Conservation (phyloP, 106 monocot species). For the Triglochin maritima region DNA sequence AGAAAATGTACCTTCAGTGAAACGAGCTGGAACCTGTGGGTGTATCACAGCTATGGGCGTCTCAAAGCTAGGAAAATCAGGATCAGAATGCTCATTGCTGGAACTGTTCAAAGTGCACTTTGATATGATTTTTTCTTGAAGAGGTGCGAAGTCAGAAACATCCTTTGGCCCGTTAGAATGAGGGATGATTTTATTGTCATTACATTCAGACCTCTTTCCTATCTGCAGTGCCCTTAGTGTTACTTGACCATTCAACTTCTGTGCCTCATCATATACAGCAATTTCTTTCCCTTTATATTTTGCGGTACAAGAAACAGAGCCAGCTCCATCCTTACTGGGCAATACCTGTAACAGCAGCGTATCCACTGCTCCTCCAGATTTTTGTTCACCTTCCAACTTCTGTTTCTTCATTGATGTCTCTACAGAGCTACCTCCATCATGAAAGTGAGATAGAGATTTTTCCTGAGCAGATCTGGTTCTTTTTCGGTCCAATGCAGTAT, state of each 20-base stretch:
- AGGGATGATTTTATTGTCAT: not conserved
- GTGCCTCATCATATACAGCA: not conserved
- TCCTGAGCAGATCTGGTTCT: slow-evolving; percentile 12
- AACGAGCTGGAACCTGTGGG: slow-evolving; percentile 1
- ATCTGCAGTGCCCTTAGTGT: no score
- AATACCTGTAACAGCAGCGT: not conserved
- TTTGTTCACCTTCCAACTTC: slow-evolving; percentile 3
- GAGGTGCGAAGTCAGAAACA: not conserved
- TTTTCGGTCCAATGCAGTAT: slow-evolving; percentile 12
- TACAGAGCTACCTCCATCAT: not conserved
- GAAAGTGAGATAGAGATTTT: no score
- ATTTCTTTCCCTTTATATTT: not conserved
- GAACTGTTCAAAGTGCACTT: not conserved
- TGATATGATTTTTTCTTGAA: not conserved
- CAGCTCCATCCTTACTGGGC: not conserved
- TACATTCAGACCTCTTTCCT: no score
- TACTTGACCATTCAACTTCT: no score
- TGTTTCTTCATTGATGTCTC: slow-evolving; percentile 7
- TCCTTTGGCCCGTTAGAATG: slow-evolving; percentile 26
- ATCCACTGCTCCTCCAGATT: not conserved
- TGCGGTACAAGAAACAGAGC: not conserved
- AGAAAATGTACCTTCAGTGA: slow-evolving; percentile 5
- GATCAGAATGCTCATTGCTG: not conserved
- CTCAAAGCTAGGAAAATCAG: slow-evolving; percentile 5
- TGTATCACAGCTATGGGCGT: slow-evolving; percentile 25